Base-by-base conservation (phyloP, 495 filamentous ascomycete genomes). In the Xylaria telfairii region DNA sequence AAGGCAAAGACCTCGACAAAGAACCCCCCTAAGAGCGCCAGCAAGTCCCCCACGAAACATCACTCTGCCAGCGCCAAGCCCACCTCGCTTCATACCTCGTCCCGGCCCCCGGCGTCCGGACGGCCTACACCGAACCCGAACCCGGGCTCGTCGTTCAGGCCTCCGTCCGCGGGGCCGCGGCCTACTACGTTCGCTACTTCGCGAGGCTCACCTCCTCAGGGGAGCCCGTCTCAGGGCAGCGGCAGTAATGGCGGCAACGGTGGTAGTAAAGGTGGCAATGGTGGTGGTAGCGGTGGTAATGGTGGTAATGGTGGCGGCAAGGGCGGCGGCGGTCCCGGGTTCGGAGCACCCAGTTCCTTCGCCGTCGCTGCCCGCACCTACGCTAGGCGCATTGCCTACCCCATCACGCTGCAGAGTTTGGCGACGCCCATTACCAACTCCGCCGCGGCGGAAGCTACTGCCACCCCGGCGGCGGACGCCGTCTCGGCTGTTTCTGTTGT, bases 341-440 rank as follows among this genome's bases (percentile, higher is more conserved):
- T 37, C 28, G 64, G 64, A 7, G 32, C n/a, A 4, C 47, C 47
- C 15, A 66, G 64, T 24, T 66, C 64, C 2, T 41, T 39, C 34
- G 46, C 64, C 21, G 64, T 56, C 12, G 46, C 28, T 1, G 34
- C 64, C 1, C 64, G 30, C 34, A 42, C 66, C 41, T 17, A 47
- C 17, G 54, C 19, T 1, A n/a, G 28, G 39, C 66, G 26, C 41
- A 57, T 37, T 1, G 54, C 49, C 26, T 60, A 59, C 28, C 54
- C 66, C 17, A 68, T 68, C 8, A 68, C 66, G 9, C 28, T 68
- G 42, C 54, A 57, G 39, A 60, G 53, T 30, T 42, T 68, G 10
- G 66, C 53, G 28, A 68, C 39, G 53, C 66, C 66, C 19, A 60
- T 68, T n/a, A 60, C 54, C 39, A 60, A 68, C 24, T 59, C 7